Evolutionary conservation across 805 yeast species (phyloP).

Genomic region (Zygotorulaspora danielsina): DNA sequence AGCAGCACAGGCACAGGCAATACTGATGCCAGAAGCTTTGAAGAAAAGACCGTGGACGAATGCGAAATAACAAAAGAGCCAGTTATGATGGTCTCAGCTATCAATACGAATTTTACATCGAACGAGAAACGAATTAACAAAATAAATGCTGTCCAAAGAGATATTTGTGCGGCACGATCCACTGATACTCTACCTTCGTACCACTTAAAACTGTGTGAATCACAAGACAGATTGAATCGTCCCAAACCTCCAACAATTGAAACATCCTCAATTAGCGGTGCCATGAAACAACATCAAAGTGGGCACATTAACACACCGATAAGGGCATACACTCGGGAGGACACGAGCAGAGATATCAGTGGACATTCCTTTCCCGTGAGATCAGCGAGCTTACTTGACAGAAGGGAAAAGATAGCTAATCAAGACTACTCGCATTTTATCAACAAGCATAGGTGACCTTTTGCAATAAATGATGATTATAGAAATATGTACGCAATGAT

Average conservation of each 20-base stretch:
- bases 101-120: conserved; percentile 3
- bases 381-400: conserved; percentile 15
- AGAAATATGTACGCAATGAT: not conserved
- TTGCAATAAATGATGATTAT: not conserved
- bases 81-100: conserved; percentile 5
- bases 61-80: conserved; percentile 9
- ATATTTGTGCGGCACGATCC: not conserved
- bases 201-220: not conserved
- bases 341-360: not conserved
- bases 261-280: conserved; percentile 1
- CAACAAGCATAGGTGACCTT: too few relatives aligned
- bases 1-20: conserved; percentile 7
- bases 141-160: too few relatives aligned
- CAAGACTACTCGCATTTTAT: conserved; percentile 19
- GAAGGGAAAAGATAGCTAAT: conserved; percentile 19
- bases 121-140: too few relatives aligned
- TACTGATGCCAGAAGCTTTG: conserved; percentile 3
- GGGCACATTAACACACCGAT: conserved; percentile 10
- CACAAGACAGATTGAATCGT: not conserved
- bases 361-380: conserved; percentile 11
- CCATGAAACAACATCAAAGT: conserved; percentile 1
- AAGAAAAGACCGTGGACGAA: conserved; percentile 4
- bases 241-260: conserved; percentile 8
- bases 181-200: conserved; percentile 1
- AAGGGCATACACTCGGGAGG: conserved; percentile 9